phyloP scores from a whole-genome alignment of 805 yeast genomes.

The Kregervanrija delftensis region DNA sequence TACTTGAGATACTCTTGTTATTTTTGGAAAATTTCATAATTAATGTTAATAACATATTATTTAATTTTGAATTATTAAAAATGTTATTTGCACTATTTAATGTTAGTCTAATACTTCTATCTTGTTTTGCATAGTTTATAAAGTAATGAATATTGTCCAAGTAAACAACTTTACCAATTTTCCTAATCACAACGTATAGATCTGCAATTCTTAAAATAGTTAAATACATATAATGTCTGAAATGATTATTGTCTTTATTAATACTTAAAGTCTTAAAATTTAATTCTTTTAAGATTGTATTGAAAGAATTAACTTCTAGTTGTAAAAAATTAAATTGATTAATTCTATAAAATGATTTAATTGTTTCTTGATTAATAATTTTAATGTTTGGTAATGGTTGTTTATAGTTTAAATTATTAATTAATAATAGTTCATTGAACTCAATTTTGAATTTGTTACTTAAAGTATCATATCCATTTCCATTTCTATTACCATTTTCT shows the following conservation, averaged over 20 bases:
- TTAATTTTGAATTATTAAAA: slow-evolving; percentile 39
- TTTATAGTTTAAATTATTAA: slow-evolving; percentile 5
- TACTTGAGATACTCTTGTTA: slow-evolving; percentile 14
- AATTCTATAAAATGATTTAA: slow-evolving; percentile 14
- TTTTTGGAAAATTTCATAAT: slow-evolving; percentile 40
- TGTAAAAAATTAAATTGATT: slow-evolving; percentile 19
- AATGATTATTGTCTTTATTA: slow-evolving; percentile 34
- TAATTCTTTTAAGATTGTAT: slow-evolving; percentile 23
- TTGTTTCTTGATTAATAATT: slow-evolving; percentile 15
- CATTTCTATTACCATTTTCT: too few species aligned
- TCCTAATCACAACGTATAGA: slow-evolving; percentile 38
- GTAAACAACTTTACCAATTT: slow-evolving; percentile 40
- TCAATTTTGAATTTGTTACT: background rate
- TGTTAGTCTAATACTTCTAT: slow-evolving; percentile 20
- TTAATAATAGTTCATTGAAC: slow-evolving; percentile 9
- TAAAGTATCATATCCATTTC: too few species aligned
- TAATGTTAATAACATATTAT: slow-evolving; percentile 41
- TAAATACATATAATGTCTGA: slow-evolving; percentile 43
- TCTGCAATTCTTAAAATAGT: slow-evolving; percentile 43
- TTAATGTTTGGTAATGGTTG: slow-evolving; percentile 4
- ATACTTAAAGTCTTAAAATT: slow-evolving; percentile 30
- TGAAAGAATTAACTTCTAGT: slow-evolving; percentile 23
- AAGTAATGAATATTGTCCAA: slow-evolving; percentile 39
- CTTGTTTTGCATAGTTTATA: slow-evolving; percentile 28
- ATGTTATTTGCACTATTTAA: slow-evolving; percentile 17